Conservation (phyloP, 1,284 basidiomycete species). For the Phlebopus sp. region DNA sequence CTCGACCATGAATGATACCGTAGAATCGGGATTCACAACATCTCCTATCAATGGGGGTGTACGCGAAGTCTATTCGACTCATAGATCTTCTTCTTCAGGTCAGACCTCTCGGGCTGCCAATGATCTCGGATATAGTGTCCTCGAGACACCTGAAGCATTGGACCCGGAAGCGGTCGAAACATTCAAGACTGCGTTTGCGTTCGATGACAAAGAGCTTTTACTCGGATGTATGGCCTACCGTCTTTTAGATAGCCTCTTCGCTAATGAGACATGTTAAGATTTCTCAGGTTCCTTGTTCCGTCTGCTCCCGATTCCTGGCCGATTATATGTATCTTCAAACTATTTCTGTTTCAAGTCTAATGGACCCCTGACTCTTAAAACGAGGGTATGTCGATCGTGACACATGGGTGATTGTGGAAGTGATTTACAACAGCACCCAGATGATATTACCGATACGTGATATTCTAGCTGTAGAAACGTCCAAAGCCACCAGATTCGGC, state of each 20-base stretch:
- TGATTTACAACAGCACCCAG: slow-evolving; percentile 38
- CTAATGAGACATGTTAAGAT: slow-evolving; percentile 46
- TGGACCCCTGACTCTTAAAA: slow-evolving; percentile 70
- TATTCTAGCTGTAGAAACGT: slow-evolving; percentile 79
- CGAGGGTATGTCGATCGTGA: slow-evolving; percentile 53
- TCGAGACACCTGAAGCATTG: slow-evolving; percentile 62
- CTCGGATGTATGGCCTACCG: slow-evolving; percentile 69
- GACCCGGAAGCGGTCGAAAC: slow-evolving; percentile 71
- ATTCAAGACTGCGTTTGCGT: slow-evolving; percentile 77
- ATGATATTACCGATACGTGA: slow-evolving; percentile 94
- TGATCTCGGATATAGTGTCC: slow-evolving; percentile 73
- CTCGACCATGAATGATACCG: slow-evolving; percentile 8
- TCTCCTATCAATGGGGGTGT: slow-evolving; percentile 30
- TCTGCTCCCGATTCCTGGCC: slow-evolving; percentile 81
- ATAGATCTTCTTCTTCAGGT: slow-evolving; percentile 27
- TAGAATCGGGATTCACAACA: slow-evolving; percentile 9
- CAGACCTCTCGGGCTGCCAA: slow-evolving; percentile 35
- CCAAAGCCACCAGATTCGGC: slow-evolving; percentile 85
- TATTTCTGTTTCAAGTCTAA: slow-evolving; percentile 89
- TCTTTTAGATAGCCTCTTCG: slow-evolving; percentile 6
- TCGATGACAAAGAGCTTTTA: slow-evolving; percentile 82
- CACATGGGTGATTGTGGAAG: slow-evolving; percentile 7
- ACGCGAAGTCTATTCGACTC: slow-evolving; percentile 56
- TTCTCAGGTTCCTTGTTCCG: slow-evolving; percentile 87
- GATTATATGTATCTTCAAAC: slow-evolving; percentile 84